These are phyloP conservation scores for Coemansia erecta DNA, from an alignment of 192 early-diverging fungal species.

Conservation along the genomic window DNA sequence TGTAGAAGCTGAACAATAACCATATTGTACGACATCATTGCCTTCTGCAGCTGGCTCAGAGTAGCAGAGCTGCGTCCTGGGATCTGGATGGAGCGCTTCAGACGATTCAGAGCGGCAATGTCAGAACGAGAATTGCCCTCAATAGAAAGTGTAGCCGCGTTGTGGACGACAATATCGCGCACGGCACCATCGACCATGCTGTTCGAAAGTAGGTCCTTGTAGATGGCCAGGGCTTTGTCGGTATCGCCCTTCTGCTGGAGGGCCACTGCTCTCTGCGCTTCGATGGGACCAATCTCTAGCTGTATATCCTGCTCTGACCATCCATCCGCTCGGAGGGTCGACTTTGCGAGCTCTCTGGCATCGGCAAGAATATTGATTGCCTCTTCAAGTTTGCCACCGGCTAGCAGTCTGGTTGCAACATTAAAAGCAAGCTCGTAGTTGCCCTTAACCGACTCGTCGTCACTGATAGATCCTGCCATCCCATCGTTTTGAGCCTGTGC, in stretches of 20 bases:
- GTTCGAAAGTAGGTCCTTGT: constrained; percentile 14
- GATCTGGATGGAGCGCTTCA: constrained; percentile 36
- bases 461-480: neutral
- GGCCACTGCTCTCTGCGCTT: constrained; percentile 38
- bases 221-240: constrained; percentile 17
- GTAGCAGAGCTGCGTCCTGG: constrained; percentile 13
- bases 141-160: constrained; percentile 10
- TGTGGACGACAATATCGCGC: constrained; percentile 31
- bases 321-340: constrained; percentile 14
- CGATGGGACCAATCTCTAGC: constrained; percentile 33
- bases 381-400: constrained; percentile 18
- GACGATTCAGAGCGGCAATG: neutral
- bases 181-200: constrained; percentile 15
- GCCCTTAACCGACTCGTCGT: neutral
- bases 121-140: neutral
- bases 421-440: constrained; percentile 48
- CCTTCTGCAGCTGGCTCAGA: constrained; percentile 30
- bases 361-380: constrained; percentile 19
- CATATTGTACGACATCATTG: constrained; percentile 48
- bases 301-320: constrained; percentile 38
- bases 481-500: constrained; percentile 26
- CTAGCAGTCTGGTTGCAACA: constrained; percentile 28
- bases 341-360: constrained; percentile 19
- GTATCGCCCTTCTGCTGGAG: constrained; percentile 22
- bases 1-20: constrained; percentile 27